Evolutionary conservation across 345 rosid genomes (phyloP).

Genomic region (Corchorus olitorius): DNA sequence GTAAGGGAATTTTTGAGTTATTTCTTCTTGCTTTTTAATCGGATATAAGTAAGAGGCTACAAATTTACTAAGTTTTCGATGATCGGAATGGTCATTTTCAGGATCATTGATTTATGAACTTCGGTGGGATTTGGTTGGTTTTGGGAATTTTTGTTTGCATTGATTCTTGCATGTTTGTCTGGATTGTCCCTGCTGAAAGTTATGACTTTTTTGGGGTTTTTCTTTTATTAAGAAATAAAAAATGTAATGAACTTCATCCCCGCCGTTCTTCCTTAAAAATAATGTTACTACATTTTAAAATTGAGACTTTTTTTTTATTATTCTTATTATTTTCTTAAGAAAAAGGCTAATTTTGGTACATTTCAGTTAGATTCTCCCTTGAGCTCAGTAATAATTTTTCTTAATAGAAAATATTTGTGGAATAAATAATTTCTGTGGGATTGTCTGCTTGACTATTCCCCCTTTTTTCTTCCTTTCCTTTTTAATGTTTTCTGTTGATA

Average conservation of each 20-base stretch:
- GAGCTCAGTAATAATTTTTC: background rate
- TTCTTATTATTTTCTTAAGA: background rate
- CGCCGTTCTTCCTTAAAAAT: background rate
- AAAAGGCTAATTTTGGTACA: background rate
- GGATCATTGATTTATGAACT: background rate
- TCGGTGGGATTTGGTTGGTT: conserved; percentile 4
- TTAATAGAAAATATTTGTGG: background rate
- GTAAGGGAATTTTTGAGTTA: background rate
- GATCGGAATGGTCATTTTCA: conserved; percentile 2
- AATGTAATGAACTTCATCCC: background rate
- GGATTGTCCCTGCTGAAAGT: conserved; percentile 14
- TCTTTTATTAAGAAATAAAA: background rate
- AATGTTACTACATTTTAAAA: background rate
- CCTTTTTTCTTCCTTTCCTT: background rate
- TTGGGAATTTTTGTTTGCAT: background rate
- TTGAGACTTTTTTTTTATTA: background rate
- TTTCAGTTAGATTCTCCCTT: background rate
- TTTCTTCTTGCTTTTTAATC: background rate
- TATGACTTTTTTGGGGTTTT: background rate
- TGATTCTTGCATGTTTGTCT: conserved; percentile 26
- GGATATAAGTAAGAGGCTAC: background rate
- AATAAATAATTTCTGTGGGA: background rate
- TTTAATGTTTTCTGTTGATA: background rate
- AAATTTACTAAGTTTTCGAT: background rate
- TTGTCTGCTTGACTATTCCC: background rate